Evolutionary conservation across 768 basidiomycete genomes (phyloP), one percentile per base, ranked within the genome.

Genomic region (Paxillus involutus): DNA sequence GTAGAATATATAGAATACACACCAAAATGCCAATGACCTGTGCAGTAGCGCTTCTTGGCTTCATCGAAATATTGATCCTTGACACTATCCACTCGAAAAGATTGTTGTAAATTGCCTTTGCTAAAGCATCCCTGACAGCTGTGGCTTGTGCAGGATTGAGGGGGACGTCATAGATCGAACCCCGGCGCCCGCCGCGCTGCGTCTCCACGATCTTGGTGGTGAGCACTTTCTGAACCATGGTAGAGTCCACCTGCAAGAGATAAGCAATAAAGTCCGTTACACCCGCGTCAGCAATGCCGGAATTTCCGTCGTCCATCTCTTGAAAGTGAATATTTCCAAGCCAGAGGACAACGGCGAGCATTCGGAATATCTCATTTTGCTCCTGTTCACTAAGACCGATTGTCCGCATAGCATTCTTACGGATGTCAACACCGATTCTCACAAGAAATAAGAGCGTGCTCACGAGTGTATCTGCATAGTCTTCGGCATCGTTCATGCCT

Each of bases 51-150:
- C 78, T 73, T 40, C 92, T 83, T 5, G 94, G 82, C 71, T 94
- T 95, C 95, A 99, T 97, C 6, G 96, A 98, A 16, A 92, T 76
- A 67, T 99, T 99, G 67, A 99, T 83, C 56, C 93, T 85, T 14
- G 91, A 90, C 41, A 99, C 97, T 62, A 99, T 98, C 97, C 97
- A 99, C 67, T 99, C 96, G 68, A 99, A 98, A 4, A 98, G 75
- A 70, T 98, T 98, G 75, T 95, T 98, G 73, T 99, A 99, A 59
- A 99, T 86, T 14, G 94, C 96, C 70, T 98, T 96, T 4, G 96
- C 77, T 37, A 99, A 76, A 1, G 97, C 97, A 72, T 98, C 93
- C 53, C 95, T 76, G 19, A 92, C 94, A 1, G 95, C 82, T 0
- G 74, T 74, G 3, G 97, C 97, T 69, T 99, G 97, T 6, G 95